Conservation (phyloP, 345 rosid species). For the Syzygium jambos region DNA sequence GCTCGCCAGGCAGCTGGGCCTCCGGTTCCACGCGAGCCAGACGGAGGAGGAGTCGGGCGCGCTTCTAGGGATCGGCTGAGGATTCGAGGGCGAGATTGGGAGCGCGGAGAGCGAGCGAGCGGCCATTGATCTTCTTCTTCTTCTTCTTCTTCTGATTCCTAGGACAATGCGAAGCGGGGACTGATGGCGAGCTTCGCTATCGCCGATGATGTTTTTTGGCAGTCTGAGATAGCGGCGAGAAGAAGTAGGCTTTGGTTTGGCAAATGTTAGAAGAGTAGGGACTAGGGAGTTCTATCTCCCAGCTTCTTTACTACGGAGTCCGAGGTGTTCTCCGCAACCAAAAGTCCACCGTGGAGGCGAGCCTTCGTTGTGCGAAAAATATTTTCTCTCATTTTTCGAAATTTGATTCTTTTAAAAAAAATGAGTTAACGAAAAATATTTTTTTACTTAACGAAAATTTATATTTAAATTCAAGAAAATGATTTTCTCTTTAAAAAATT, state of each 20-base stretch:
- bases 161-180: neutral
- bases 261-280: neutral
- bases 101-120: conserved; percentile 34
- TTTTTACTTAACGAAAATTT: too few relatives aligned
- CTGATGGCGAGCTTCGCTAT: neutral
- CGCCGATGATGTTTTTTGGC: neutral
- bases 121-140: conserved; percentile 31
- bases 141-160: neutral
- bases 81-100: conserved; percentile 24
- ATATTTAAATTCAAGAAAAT: too few relatives aligned
- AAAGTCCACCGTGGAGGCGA: neutral
- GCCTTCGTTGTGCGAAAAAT: too few relatives aligned
- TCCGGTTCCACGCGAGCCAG: conserved; percentile 6
- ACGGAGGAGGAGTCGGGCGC: conserved; percentile 7
- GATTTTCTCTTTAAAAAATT: too few relatives aligned
- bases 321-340: neutral
- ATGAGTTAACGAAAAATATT: too few relatives aligned
- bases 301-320: neutral
- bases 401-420: too few relatives aligned
- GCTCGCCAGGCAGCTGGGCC: neutral
- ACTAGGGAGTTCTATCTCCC: neutral
- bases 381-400: too few relatives aligned
- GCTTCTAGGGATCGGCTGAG: conserved; percentile 11
- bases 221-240: neutral
- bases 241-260: neutral